phyloP scores from a whole-genome alignment of 495 filamentous ascomycete species.

The Aspergillus kassunensis region DNA sequence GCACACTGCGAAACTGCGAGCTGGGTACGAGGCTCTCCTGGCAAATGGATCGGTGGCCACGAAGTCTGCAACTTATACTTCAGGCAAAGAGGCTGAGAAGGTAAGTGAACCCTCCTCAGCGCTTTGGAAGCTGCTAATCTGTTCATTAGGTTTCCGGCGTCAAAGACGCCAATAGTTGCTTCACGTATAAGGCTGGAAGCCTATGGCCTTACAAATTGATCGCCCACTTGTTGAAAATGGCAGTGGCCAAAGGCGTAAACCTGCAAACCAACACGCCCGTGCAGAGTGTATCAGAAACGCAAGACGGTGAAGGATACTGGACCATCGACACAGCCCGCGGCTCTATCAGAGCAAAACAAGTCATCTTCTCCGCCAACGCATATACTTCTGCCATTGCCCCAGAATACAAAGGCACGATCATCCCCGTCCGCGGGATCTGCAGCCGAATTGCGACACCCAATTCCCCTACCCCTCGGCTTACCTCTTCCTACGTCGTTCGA shows the following conservation, averaged over 20 bases:
- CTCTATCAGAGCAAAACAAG: constrained; percentile 48
- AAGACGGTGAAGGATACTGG: constrained; percentile 18
- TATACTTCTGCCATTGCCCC: constrained; percentile 74
- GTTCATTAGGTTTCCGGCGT: constrained; percentile 41
- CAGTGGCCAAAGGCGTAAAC: constrained; percentile 58
- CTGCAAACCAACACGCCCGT: constrained; percentile 76
- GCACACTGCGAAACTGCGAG: constrained; percentile 21
- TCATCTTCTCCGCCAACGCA: constrained; percentile 77
- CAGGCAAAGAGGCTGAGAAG: constrained; percentile 14
- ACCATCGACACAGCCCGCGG: constrained; percentile 62
- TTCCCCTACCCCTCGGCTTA: not conserved
- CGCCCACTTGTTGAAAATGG: constrained; percentile 56
- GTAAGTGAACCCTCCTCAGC: not conserved
- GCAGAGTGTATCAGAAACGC: constrained; percentile 33
- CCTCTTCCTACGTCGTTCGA: not conserved
- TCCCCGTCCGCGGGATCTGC: constrained; percentile 62
- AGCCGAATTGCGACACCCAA: constrained; percentile 30
- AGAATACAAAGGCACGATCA: constrained; percentile 63
- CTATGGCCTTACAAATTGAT: constrained; percentile 86
- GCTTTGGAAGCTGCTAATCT: not conserved
- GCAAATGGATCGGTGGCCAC: constrained; percentile 14
- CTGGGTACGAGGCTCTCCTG: constrained; percentile 14
- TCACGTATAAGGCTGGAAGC: constrained; percentile 37
- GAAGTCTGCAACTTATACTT: not conserved
- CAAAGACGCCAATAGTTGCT: constrained; percentile 43